phyloP scores from a whole-genome alignment of 2,329 filamentous ascomycete species.

The Aureobasidium sp. region DNA sequence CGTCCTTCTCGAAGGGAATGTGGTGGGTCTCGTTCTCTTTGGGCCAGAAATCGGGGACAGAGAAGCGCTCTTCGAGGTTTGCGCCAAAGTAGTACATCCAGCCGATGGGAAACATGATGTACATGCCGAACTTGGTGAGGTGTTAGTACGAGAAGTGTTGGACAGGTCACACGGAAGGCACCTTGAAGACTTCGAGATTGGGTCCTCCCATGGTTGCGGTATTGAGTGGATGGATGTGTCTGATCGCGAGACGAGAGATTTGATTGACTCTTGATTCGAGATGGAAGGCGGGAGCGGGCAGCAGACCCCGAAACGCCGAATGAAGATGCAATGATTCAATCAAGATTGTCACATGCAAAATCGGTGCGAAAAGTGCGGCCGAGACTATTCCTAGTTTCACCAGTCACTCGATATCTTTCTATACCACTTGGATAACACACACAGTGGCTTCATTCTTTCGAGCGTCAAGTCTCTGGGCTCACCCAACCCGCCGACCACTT shows the following conservation, averaged over 20 bases:
- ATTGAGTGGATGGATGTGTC: background rate
- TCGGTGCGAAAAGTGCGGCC: background rate
- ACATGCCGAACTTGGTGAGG: constrained; percentile 78
- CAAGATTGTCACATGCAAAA: background rate
- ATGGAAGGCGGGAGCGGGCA: background rate
- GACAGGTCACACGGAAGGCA: constrained; percentile 29
- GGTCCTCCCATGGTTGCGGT: constrained; percentile 58
- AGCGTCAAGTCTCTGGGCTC: background rate
- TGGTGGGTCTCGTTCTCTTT: constrained; percentile 67
- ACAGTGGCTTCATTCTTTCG: background rate
- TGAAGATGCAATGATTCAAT: too few relatives aligned
- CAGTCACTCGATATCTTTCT: too few relatives aligned
- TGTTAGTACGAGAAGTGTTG: background rate
- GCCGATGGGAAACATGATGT: constrained; percentile 96
- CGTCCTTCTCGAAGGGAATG: constrained; percentile 67
- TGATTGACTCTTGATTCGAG: background rate
- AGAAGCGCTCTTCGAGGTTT: constrained; percentile 88
- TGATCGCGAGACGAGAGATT: background rate
- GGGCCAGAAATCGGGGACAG: constrained; percentile 89
- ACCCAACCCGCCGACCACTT: background rate
- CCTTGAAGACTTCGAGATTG: constrained; percentile 94
- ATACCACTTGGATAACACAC: background rate
- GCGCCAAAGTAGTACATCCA: constrained; percentile 99
- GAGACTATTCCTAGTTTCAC: background rate
- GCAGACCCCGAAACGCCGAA: background rate